Conservation (phyloP, 495 filamentous ascomycete genomes). For the Podospora tetraspora region DNA sequence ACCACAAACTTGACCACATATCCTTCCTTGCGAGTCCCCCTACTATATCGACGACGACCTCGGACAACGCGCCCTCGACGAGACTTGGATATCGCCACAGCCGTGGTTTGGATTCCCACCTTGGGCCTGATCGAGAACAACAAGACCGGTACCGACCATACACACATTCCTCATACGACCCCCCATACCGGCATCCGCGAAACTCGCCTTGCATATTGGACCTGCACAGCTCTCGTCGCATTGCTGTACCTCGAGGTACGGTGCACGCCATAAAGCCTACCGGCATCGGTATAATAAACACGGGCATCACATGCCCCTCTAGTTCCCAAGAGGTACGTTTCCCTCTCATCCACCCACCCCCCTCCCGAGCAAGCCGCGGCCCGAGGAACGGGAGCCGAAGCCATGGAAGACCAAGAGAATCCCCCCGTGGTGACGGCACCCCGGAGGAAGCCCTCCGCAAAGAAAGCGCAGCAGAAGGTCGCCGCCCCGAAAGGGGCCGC, state of each 20-base stretch:
- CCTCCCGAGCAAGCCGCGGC: not conserved
- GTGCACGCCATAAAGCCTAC: not conserved
- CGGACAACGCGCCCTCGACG: not conserved
- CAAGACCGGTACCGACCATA: not conserved
- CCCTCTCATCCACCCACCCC: not conserved
- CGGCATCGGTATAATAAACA: not conserved
- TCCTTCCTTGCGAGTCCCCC: not conserved
- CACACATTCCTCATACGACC: not conserved
- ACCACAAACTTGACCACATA: not conserved
- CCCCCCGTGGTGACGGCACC: not conserved
- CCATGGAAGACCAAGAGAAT: slow-evolving; percentile 2
- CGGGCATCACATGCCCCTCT: not conserved
- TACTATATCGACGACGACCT: not conserved
- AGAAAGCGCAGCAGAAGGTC: slow-evolving; percentile 14
- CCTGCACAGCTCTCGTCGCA: not conserved
- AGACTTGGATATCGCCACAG: not conserved
- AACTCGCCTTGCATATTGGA: not conserved
- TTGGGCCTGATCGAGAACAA: not conserved
- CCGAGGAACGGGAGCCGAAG: not conserved
- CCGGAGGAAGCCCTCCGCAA: slow-evolving; percentile 12
- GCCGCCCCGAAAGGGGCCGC: not conserved
- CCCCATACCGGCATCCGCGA: not conserved
- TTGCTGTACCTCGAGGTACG: not conserved
- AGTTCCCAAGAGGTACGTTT: not conserved
- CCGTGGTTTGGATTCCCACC: not conserved